A percentile compares a stretch with the other conserved stretches of the same genome.
phyloP scores from a whole-genome alignment of 78 protist species.

The Andalucia godoyi region DNA sequence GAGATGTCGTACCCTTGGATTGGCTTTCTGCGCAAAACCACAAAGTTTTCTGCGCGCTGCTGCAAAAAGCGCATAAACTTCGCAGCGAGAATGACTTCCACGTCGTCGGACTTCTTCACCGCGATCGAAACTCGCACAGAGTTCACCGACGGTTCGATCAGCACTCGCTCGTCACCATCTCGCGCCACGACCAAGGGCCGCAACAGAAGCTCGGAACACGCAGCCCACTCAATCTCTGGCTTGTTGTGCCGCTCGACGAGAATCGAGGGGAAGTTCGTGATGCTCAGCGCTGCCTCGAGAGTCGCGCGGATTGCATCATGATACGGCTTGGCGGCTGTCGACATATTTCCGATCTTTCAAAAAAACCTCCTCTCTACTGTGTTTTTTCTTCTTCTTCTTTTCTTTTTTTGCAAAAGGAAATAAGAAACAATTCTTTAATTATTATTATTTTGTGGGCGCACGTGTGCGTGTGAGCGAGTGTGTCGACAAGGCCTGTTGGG shows the following conservation, averaged over 20 bases:
- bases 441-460: too few relatives aligned
- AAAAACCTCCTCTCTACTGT: too few relatives aligned
- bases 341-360: too few relatives aligned
- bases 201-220: slow-evolving; percentile 65
- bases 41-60: slow-evolving; percentile 92
- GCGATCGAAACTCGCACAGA: slow-evolving; percentile 87
- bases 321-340: slow-evolving; percentile 73
- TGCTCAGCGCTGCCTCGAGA: slow-evolving; percentile 87
- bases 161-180: slow-evolving; percentile 64
- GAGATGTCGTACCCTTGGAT: slow-evolving; percentile 89
- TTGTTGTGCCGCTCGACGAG: slow-evolving; percentile 98
- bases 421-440: too few relatives aligned
- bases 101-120: slow-evolving; percentile 81
- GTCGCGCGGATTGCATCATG: slow-evolving; percentile 67
- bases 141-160: slow-evolving; percentile 92
- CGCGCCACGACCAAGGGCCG: slow-evolving; percentile 79
- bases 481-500: too few relatives aligned
- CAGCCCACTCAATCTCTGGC: slow-evolving; percentile 92
- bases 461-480: too few relatives aligned
- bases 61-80: slow-evolving; percentile 83
- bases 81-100: slow-evolving; percentile 77
- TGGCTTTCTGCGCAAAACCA: slow-evolving; percentile 47
- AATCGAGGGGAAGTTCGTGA: slow-evolving; percentile 84
- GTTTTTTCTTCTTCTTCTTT: too few relatives aligned
- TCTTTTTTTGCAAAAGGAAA: too few relatives aligned